phyloP scores from a whole-genome alignment of 495 filamentous ascomycete species.

The Aspergillus affinis region DNA sequence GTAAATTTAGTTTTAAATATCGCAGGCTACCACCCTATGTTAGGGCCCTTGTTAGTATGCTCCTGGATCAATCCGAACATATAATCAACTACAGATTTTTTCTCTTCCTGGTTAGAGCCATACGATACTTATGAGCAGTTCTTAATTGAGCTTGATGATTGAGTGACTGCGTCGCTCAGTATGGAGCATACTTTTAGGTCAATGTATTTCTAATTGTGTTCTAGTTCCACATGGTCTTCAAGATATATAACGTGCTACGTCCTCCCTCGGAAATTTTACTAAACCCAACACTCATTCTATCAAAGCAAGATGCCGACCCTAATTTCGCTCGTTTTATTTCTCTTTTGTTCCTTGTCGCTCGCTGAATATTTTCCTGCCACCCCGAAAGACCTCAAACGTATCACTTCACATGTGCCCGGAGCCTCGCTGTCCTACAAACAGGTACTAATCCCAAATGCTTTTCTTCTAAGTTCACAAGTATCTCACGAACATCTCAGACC shows the following conservation, averaged over 20 bases:
- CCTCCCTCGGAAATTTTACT: too few species aligned
- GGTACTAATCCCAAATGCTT: background rate
- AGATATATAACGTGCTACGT: too few species aligned
- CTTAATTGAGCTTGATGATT: background rate
- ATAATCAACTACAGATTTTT: background rate
- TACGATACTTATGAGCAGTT: background rate
- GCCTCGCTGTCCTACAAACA: slow-evolving; percentile 2
- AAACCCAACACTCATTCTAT: background rate
- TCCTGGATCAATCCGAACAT: background rate
- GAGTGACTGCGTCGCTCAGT: too few species aligned
- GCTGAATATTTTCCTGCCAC: background rate
- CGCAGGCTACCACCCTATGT: background rate
- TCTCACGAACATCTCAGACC: background rate
- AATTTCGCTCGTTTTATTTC: background rate
- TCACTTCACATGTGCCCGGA: background rate
- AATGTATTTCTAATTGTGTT: too few species aligned
- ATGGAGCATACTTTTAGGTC: too few species aligned
- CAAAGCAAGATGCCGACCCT: background rate
- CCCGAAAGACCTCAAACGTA: background rate
- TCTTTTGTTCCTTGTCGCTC: background rate
- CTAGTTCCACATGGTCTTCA: too few species aligned
- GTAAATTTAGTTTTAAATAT: background rate
- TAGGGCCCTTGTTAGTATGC: background rate
- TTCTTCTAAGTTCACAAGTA: background rate
- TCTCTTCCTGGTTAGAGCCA: background rate